Conservation (phyloP, 2,329 filamentous ascomycete genomes). For the Colletotrichum sp. region DNA sequence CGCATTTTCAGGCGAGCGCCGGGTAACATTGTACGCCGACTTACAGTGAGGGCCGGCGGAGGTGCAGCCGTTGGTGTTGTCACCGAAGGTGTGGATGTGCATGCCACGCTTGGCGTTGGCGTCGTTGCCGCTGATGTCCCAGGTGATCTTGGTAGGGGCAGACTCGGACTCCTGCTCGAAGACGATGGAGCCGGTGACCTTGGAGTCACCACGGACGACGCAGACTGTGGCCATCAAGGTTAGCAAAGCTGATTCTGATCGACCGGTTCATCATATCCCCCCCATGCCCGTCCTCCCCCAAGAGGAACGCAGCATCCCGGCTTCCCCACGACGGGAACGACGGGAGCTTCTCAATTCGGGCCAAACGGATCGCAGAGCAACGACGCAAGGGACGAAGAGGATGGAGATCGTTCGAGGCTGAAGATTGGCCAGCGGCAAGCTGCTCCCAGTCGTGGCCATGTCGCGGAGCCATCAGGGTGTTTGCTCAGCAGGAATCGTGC, state of each 20-base stretch:
- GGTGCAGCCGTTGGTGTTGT: slow-evolving; percentile 99
- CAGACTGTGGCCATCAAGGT: slow-evolving; percentile 66
- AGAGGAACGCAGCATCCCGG: neutral
- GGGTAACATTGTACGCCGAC: slow-evolving; percentile 36
- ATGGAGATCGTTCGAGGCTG: neutral
- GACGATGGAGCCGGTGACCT: slow-evolving; percentile 89
- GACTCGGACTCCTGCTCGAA: slow-evolving; percentile 92
- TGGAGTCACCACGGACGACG: slow-evolving; percentile 97
- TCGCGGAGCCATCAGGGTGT: slow-evolving; percentile 33
- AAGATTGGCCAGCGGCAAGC: slow-evolving; percentile 15
- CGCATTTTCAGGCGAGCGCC: neutral
- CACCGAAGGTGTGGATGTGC: slow-evolving; percentile 98
- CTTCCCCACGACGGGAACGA: slow-evolving; percentile 10
- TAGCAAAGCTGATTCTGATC: slow-evolving; percentile 2
- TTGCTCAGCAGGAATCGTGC: slow-evolving; percentile 25
- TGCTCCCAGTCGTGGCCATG: slow-evolving; percentile 1
- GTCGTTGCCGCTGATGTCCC: slow-evolving; percentile 92
- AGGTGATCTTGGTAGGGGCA: slow-evolving; percentile 83
- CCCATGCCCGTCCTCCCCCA: neutral
- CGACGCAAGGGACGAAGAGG: neutral
- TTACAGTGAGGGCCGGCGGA: slow-evolving; percentile 96
- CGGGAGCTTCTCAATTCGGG: neutral
- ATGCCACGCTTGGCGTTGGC: slow-evolving; percentile 96
- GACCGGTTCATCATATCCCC: slow-evolving; percentile 24
- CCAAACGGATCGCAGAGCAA: neutral